A percentile compares a stretch with the other conserved stretches of the same genome.
These are phyloP conservation scores for Colletotrichum spaethianum DNA, from an alignment of 2,329 filamentous ascomycete species.

Conservation along the genomic window DNA sequence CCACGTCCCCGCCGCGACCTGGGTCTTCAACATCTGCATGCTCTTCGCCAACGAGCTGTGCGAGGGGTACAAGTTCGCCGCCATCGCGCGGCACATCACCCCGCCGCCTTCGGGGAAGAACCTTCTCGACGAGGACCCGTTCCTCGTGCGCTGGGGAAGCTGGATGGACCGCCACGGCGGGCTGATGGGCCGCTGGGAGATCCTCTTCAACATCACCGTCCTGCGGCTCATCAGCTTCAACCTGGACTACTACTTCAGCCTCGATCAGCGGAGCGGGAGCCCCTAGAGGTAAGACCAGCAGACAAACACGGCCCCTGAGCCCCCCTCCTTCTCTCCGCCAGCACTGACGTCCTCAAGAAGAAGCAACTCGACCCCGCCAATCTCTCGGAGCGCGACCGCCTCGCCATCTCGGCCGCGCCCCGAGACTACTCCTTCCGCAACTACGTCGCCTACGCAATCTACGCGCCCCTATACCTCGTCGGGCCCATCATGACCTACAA, in stretches of 20 bases:
- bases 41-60: constrained; percentile 92
- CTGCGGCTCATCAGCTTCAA: constrained; percentile 96
- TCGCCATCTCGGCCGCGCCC: constrained; percentile 80
- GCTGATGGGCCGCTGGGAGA: constrained; percentile 91
- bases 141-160: constrained; percentile 72
- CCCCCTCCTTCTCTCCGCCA: constrained; percentile 3
- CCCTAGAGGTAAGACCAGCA: constrained; percentile 79
- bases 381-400: constrained; percentile 90
- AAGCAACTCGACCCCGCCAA: constrained; percentile 91
- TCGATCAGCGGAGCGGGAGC: constrained; percentile 74
- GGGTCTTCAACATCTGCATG: constrained; percentile 89
- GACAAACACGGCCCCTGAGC: too few relatives aligned
- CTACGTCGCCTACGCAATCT: constrained; percentile 90
- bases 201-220: constrained; percentile 97
- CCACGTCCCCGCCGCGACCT: constrained; percentile 83
- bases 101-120: constrained; percentile 47
- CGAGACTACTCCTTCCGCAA: constrained; percentile 85
- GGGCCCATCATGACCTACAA: constrained; percentile 98
- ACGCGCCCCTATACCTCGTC: constrained; percentile 92
- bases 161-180: constrained; percentile 86
- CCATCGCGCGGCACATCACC: constrained; percentile 69
- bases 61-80: constrained; percentile 80
- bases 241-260: constrained; percentile 95
- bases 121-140: constrained; percentile 56
- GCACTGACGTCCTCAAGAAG: constrained; percentile 87